These are phyloP conservation scores for Leccinum rimulosum DNA, from an alignment of 768 basidiomycete species.

Conservation along the genomic window DNA sequence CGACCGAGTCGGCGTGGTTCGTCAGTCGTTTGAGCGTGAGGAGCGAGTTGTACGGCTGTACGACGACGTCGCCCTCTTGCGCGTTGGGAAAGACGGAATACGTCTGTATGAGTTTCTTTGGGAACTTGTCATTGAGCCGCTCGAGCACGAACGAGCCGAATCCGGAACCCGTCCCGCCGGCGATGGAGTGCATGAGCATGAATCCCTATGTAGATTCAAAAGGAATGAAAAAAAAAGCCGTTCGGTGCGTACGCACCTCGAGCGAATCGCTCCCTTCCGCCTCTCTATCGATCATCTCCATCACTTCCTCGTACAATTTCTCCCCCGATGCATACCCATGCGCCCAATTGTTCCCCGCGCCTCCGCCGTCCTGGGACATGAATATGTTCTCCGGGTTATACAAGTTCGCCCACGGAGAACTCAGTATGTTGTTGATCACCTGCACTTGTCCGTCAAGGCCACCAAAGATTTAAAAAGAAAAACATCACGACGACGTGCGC, in stretches of 20 bases:
- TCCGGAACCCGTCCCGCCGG: slow-evolving; percentile 97
- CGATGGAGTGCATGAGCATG: slow-evolving; percentile 98
- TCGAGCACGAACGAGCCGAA: slow-evolving; percentile 98
- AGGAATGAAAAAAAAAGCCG: background rate
- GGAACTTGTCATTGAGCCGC: slow-evolving; percentile 94
- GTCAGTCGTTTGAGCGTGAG: slow-evolving; percentile 90
- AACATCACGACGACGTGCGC: slow-evolving; percentile 26
- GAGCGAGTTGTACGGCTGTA: slow-evolving; percentile 96
- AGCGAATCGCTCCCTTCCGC: slow-evolving; percentile 97
- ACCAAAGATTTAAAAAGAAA: background rate
- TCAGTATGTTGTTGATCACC: slow-evolving; percentile 95
- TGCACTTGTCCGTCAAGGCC: slow-evolving; percentile 31
- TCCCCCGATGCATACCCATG: slow-evolving; percentile 92
- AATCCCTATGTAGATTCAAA: slow-evolving; percentile 65
- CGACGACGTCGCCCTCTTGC: slow-evolving; percentile 93
- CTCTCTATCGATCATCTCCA: slow-evolving; percentile 99
- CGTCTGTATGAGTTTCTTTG: slow-evolving; percentile 98
- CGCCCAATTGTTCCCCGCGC: slow-evolving; percentile 99
- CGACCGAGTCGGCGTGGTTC: slow-evolving; percentile 95
- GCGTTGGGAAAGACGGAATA: slow-evolving; percentile 98
- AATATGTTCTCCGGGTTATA: slow-evolving; percentile 99
- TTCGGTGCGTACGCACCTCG: slow-evolving; percentile 57
- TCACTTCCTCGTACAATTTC: slow-evolving; percentile 89
- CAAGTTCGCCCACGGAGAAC: slow-evolving; percentile 77
- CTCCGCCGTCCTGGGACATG: slow-evolving; percentile 94